phyloP scores from a whole-genome alignment of 805 yeast genomes.

The Zygotorulaspora chibaensis region DNA sequence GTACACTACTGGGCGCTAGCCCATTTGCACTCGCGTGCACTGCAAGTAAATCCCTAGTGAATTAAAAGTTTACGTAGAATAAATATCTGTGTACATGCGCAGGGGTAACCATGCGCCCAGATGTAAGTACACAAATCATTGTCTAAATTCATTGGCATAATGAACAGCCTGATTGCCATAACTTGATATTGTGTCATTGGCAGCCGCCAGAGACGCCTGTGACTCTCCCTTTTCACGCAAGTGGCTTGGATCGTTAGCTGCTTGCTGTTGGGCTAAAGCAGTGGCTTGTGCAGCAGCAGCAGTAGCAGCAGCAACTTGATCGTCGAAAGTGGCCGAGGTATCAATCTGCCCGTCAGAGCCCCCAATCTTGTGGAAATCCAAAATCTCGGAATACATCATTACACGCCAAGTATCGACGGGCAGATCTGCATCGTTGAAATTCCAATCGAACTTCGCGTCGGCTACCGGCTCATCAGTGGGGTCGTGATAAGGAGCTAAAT shows the following conservation, averaged over 20 bases:
- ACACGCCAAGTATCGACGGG: conserved; percentile 99
- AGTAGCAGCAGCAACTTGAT: conserved; percentile 37
- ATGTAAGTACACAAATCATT: conserved; percentile 7
- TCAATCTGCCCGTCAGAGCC: conserved; percentile 38
- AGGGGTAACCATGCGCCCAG: no score
- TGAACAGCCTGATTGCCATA: conserved; percentile 35
- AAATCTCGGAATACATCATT: conserved; percentile 96
- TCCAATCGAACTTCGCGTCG: conserved; percentile 92
- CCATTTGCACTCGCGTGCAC: no score
- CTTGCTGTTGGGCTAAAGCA: conserved; percentile 30
- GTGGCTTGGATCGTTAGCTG: conserved; percentile 6
- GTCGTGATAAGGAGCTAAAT: conserved; percentile 92
- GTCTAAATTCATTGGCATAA: conserved; percentile 34
- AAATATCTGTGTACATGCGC: no score
- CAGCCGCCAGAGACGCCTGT: conserved; percentile 11
- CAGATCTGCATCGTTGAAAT: conserved; percentile 94
- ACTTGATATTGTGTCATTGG: conserved; percentile 24
- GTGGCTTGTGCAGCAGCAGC: conserved; percentile 37
- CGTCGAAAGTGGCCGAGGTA: conserved; percentile 35
- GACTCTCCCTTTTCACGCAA: conserved; percentile 3
- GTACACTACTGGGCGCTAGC: no score
- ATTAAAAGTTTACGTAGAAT: no score
- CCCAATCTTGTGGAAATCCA: conserved; percentile 91
- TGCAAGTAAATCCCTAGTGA: no score
- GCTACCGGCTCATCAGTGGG: conserved; percentile 97